Conservation (phyloP, 2,329 filamentous ascomycete genomes). For the Ophiocordyceps sinensis region DNA sequence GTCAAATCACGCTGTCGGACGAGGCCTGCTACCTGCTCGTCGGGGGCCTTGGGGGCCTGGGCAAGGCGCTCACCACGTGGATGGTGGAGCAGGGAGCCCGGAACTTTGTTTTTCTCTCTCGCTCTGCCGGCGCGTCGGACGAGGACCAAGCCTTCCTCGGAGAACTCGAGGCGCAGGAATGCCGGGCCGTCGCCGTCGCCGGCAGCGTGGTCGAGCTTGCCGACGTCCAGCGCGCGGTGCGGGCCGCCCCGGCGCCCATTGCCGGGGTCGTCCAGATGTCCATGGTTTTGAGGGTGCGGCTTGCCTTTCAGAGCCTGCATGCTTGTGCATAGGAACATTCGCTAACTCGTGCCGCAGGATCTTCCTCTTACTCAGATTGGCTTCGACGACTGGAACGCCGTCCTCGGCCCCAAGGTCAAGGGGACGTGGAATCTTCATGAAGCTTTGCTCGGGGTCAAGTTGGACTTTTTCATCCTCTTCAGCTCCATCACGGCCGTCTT, state of each 20-base stretch:
- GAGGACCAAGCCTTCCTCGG: not conserved
- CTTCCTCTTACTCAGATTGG: not conserved
- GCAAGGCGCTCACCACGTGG: conserved; percentile 8
- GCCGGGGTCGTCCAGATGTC: not conserved
- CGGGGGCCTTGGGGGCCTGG: conserved; percentile 6
- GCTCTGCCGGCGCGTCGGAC: not conserved
- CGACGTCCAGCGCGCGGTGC: not conserved
- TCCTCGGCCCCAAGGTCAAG: not conserved
- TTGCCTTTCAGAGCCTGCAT: too few relatives aligned
- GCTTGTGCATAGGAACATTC: too few relatives aligned
- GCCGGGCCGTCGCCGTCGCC: not conserved
- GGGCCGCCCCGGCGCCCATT: not conserved
- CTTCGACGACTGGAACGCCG: not conserved
- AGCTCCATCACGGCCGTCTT: conserved; percentile 13
- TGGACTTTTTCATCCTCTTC: conserved; percentile 11
- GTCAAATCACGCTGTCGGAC: too few relatives aligned
- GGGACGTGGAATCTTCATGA: not conserved
- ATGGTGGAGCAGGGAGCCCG: conserved; percentile 3
- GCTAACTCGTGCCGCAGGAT: not conserved
- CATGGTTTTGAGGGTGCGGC: not conserved
- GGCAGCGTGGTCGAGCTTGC: not conserved
- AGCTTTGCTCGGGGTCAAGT: conserved; percentile 12
- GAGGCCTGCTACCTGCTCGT: too few relatives aligned
- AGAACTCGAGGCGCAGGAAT: not conserved
- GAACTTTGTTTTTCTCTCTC: conserved; percentile 7